These are phyloP conservation scores for Chrysanthemum seticuspe DNA, from an alignment of 129 eudicot species.

Conservation along the genomic window DNA sequence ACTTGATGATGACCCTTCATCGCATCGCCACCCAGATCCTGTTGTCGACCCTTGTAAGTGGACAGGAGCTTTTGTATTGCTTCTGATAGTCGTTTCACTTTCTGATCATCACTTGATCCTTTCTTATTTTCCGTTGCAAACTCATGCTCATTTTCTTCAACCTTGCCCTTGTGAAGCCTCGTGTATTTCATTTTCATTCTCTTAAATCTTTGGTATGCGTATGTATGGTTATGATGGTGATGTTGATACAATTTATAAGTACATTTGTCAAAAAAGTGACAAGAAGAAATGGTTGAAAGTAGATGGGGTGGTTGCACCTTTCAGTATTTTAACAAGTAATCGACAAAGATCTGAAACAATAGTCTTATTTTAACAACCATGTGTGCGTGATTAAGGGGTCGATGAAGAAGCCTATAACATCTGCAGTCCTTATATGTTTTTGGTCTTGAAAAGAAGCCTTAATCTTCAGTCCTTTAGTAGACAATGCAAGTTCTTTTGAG, in stretches of 20 bases:
- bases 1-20: background rate
- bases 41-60: constrained; percentile 12
- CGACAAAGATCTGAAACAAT: too few species aligned
- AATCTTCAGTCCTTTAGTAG: too few species aligned
- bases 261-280: constrained; percentile 5
- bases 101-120: constrained; percentile 13
- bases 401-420: too few species aligned
- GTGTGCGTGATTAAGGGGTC: too few species aligned
- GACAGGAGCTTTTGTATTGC: constrained; percentile 13
- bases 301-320: constrained; percentile 29
- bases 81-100: constrained; percentile 21
- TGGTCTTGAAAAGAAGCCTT: too few species aligned
- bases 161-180: constrained; percentile 26
- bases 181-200: constrained; percentile 20
- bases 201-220: background rate
- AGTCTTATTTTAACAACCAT: too few species aligned
- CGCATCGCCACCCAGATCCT: constrained; percentile 2
- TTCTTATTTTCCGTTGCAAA: background rate
- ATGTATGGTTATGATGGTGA: background rate
- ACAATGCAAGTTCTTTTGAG: too few species aligned
- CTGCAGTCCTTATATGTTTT: too few species aligned
- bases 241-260: constrained; percentile 18
- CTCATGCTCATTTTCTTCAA: constrained; percentile 15
- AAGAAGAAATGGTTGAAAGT: constrained; percentile 16
- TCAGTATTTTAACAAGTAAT: constrained; percentile 15